Percentiles rank a stretch among this genome's conserved stretches.
Evolutionary conservation across 306 rosid species (phyloP).

Genomic region (Lotus japonicus): DNA sequence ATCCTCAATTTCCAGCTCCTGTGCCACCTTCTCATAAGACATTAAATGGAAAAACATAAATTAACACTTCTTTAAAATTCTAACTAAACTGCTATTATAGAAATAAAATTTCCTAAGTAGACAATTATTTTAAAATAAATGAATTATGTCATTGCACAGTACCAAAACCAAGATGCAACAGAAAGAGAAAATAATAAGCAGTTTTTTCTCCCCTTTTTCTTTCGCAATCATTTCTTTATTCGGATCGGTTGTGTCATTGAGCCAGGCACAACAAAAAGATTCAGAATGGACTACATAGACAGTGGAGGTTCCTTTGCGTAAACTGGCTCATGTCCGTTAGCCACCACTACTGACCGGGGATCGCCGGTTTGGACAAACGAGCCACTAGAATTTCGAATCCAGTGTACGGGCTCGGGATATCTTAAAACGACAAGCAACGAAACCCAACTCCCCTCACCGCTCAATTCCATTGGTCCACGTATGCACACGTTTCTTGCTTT

Average conservation of each 20-base stretch:
- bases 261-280: background rate
- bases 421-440: slow-evolving; percentile 16
- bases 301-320: background rate
- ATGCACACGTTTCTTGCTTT: background rate
- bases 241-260: background rate
- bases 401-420: slow-evolving; percentile 6
- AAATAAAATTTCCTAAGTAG: too few relatives aligned
- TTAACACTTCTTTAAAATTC: too few relatives aligned
- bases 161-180: slow-evolving; percentile 1
- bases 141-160: background rate
- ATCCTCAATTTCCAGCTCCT: too few relatives aligned
- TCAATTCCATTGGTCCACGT: slow-evolving; percentile 31
- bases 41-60: too few relatives aligned
- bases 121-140: too few relatives aligned
- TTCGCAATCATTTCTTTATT: background rate
- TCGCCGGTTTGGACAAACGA: slow-evolving; percentile 30
- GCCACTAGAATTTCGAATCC: slow-evolving; percentile 43
- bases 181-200: background rate
- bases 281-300: slow-evolving; percentile 18
- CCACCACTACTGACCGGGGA: slow-evolving; percentile 26
- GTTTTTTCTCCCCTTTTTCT: background rate
- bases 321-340: slow-evolving; percentile 37
- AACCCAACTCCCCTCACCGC: slow-evolving; percentile 5
- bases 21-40: too few relatives aligned
- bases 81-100: too few relatives aligned